These are phyloP conservation scores for Coemansia aciculifera DNA, from an alignment of 192 early-diverging fungal genomes.

Conservation along the genomic window DNA sequence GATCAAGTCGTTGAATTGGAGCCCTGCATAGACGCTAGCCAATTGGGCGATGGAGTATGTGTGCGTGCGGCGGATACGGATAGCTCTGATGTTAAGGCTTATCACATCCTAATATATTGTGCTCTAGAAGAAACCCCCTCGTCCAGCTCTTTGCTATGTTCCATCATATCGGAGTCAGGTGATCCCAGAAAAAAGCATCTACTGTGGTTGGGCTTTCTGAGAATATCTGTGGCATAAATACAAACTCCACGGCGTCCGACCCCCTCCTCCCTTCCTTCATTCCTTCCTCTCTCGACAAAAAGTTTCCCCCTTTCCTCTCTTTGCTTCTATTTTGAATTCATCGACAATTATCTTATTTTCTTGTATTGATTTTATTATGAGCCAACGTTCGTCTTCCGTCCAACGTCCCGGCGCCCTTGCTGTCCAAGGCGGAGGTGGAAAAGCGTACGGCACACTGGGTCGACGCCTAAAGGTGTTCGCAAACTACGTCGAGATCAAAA, in stretches of 20 bases:
- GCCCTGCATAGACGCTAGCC: no score
- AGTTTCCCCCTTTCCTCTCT: neutral
- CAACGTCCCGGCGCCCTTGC: neutral
- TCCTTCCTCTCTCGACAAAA: neutral
- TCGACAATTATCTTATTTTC: neutral
- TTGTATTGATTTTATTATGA: neutral
- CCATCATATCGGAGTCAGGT: neutral
- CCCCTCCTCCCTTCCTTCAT: no score
- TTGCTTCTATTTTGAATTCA: neutral
- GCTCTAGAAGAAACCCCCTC: neutral
- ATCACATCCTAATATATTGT: neutral
- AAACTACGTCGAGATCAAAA: slow-evolving; percentile 80
- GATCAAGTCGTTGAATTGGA: no score
- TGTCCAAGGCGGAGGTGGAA: neutral
- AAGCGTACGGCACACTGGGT: slow-evolving; percentile 48
- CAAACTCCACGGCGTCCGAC: neutral
- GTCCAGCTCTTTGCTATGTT: neutral
- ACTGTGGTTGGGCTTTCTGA: neutral
- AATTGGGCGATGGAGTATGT: no score
- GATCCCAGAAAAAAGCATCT: neutral
- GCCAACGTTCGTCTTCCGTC: neutral
- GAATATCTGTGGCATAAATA: neutral
- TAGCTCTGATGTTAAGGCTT: neutral
- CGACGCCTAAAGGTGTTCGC: slow-evolving; percentile 48
- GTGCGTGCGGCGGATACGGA: no score